Conservation (phyloP, 2,329 filamentous ascomycete species). For the Ophiosphaerella narmari region DNA sequence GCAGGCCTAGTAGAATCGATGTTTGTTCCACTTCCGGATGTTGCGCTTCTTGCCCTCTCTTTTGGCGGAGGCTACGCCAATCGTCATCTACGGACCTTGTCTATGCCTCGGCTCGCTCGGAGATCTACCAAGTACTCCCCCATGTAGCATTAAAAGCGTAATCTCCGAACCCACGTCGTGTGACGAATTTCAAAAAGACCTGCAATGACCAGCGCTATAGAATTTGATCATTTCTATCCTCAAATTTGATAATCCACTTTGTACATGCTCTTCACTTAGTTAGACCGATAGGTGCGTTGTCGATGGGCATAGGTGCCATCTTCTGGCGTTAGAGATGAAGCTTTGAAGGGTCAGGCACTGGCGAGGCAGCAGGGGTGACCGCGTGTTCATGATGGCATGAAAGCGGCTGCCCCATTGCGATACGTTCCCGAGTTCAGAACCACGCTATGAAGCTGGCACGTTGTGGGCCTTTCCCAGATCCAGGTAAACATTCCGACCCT, state of each 20-base stretch:
- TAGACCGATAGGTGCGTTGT: neutral
- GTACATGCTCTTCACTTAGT: neutral
- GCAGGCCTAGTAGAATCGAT: neutral
- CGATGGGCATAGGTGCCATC: neutral
- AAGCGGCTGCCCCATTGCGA: constrained; percentile 14
- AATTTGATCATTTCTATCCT: no score
- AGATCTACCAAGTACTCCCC: neutral
- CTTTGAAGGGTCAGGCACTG: no score
- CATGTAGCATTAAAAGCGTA: constrained; percentile 1
- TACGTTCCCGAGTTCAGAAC: constrained; percentile 10
- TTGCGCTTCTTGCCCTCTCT: neutral
- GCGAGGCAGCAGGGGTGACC: no score
- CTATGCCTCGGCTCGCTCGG: neutral
- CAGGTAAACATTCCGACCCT: neutral
- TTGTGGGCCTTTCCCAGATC: neutral
- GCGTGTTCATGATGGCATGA: constrained; percentile 10
- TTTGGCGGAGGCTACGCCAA: neutral
- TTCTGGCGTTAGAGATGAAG: neutral
- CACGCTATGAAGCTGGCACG: no score
- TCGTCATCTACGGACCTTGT: constrained; percentile 1
- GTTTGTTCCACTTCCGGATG: neutral
- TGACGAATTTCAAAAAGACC: neutral
- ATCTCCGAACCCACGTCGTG: constrained; percentile 8
- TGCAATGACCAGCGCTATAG: no score
- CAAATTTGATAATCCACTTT: no score